Evolutionary conservation across 1,284 basidiomycete genomes (phyloP).

Genomic region (Cryptococcus amylolentus): DNA sequence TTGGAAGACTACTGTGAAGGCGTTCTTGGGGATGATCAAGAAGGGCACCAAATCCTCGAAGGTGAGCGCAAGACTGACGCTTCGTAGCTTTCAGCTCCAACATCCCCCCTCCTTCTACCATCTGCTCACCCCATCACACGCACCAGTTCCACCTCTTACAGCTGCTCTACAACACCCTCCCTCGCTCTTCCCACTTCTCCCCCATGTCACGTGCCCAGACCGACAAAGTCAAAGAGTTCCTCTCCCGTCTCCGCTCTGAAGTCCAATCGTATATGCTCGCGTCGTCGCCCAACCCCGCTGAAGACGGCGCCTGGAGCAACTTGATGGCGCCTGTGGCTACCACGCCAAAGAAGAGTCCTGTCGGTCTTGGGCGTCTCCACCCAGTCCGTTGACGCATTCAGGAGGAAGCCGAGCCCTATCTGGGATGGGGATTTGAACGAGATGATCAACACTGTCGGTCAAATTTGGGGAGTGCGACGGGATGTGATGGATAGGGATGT

Average conservation of each 20-base stretch:
- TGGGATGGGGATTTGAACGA: slow-evolving; percentile 22
- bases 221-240: slow-evolving; percentile 44
- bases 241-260: slow-evolving; percentile 52
- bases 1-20: slow-evolving; percentile 32
- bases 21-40: slow-evolving; percentile 38
- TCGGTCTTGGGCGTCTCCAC: slow-evolving; percentile 11
- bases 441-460: slow-evolving; percentile 33
- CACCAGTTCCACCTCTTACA: slow-evolving; percentile 43
- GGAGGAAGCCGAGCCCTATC: slow-evolving; percentile 31
- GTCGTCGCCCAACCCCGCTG: slow-evolving; percentile 13
- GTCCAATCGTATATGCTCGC: slow-evolving; percentile 36
- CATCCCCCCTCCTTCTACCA: slow-evolving; percentile 22
- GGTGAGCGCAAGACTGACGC: slow-evolving; percentile 19
- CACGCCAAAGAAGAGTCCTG: slow-evolving; percentile 1
- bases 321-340: slow-evolving; percentile 3
- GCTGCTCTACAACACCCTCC: slow-evolving; percentile 39
- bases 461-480: slow-evolving; percentile 36
- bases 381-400: slow-evolving; percentile 12
- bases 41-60: slow-evolving; percentile 46
- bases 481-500: slow-evolving; percentile 36
- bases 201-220: slow-evolving; percentile 32
- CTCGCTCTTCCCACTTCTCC: slow-evolving; percentile 35
- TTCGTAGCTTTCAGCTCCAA: slow-evolving; percentile 28
- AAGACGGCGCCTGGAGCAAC: slow-evolving; percentile 11
- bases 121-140: slow-evolving; percentile 12